Evolutionary conservation across 495 filamentous ascomycete genomes (phyloP), one percentile per base, ranked within the genome.

Genomic region (Penicillium samsonianum): DNA sequence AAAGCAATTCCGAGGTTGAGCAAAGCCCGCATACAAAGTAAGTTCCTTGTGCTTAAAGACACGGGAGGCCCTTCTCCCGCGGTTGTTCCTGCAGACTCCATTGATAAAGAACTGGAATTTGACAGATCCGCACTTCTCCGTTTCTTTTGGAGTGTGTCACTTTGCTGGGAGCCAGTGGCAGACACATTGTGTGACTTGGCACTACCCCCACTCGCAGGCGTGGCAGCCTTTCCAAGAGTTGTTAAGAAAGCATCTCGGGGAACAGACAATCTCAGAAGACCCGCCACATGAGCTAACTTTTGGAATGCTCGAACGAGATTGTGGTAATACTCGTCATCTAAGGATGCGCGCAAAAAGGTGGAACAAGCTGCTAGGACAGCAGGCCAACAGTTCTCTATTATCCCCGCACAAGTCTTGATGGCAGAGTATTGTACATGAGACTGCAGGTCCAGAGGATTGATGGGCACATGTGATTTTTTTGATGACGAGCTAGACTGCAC

Each of bases 251-350:
- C 93, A 79, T 98, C 94, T 53, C 95, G 78, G 11, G 94, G 90
- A 2, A 94, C 96, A 23, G 81, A 77, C 19, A 97, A 81, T 50
- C 90, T 82, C 19, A 98, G 77, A 53, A 98, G 78, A 14, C 94
- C 94, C 20, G 94, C 91, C 8, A 97, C 94, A 67, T 98, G 94
- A 1, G 95, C 88, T 65, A 98, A 88, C 63, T 96, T 96, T 65
- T 98, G 94, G 62, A 98, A 93, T 0, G 92, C 89, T 47, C 93
- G 83, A n/a, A 98, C 92, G 2, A 98, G 81, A 23, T 85, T 86
- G 60, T 96, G 92, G 59, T 96, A 98, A 58, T 92, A 96, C 40
- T 96, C 93, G n/a, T 90, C 87, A 64, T 98, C 94, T 10, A 98
- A 73, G 0, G 91, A 85, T 19, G 95, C 91, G 68, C 92, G 92